Evolutionary conservation across 139 green algal species (phyloP).

Genomic region (Chlamydomonas sp.): DNA sequence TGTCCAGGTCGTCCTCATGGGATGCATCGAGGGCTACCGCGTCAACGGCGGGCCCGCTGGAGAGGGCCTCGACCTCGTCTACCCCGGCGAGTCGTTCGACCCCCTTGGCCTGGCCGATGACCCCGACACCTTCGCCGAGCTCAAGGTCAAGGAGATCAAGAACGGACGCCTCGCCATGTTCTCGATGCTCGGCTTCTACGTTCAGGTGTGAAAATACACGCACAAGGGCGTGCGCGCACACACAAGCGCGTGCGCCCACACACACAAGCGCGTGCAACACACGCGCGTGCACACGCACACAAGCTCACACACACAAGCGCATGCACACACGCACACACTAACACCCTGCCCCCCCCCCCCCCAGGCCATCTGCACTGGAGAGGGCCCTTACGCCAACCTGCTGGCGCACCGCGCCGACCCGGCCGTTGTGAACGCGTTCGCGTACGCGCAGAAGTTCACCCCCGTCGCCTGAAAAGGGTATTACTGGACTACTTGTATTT

Average conservation of each 20-base stretch:
- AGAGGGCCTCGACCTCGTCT: conserved; percentile 70
- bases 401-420: conserved; percentile 71
- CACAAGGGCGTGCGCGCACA: no score
- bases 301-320: no score
- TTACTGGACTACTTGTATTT: no score
- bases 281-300: no score
- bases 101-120: conserved; percentile 92
- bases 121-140: conserved; percentile 72
- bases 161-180: conserved; percentile 82
- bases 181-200: conserved; percentile 56
- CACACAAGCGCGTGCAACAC: no score
- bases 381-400: conserved; percentile 51
- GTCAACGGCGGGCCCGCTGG: conserved; percentile 67
- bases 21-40: conserved; percentile 76
- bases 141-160: conserved; percentile 93
- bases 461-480: no score
- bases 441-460: conserved; percentile 53
- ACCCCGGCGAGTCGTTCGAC: conserved; percentile 75
- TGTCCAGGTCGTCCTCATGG: conserved; percentile 86
- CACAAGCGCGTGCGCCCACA: no score
- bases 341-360: no score
- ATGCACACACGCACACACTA: no score
- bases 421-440: conserved; percentile 66
- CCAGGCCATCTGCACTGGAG: conserved; percentile 58
- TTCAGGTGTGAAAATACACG: no score